Conservation (phyloP, 2,329 filamentous ascomycete species). For the Geosmithia flava region DNA sequence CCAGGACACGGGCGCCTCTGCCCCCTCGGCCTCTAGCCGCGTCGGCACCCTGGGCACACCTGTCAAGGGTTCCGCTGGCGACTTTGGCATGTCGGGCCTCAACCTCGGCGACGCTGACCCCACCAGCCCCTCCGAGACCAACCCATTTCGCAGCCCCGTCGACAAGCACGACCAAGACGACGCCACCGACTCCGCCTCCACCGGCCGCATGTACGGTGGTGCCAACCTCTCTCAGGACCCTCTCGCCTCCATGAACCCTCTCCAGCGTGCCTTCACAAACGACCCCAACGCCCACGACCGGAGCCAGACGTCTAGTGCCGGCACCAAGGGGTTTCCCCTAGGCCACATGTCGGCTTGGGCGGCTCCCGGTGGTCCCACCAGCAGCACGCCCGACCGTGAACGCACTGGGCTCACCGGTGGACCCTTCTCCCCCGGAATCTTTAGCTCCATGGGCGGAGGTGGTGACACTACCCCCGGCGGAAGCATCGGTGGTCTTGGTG, state of each 20-base stretch:
- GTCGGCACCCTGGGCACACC: constrained; percentile 38
- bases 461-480: constrained; percentile 66
- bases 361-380: constrained; percentile 40
- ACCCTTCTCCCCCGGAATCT: constrained; percentile 64
- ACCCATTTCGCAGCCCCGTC: constrained; percentile 86
- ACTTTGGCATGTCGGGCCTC: constrained; percentile 51
- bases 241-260: constrained; percentile 37
- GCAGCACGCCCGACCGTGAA: constrained; percentile 57
- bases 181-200: constrained; percentile 31
- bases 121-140: constrained; percentile 86
- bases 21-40: constrained; percentile 15
- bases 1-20: constrained; percentile 43
- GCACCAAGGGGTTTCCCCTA: constrained; percentile 61
- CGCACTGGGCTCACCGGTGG: constrained; percentile 43
- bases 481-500: constrained; percentile 42
- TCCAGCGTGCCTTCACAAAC: constrained; percentile 37
- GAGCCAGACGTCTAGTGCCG: constrained; percentile 84
- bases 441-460: constrained; percentile 47
- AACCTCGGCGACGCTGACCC: constrained; percentile 51
- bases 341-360: constrained; percentile 52
- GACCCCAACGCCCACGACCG: constrained; percentile 67
- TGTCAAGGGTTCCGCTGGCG: constrained; percentile 38
- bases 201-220: background rate
- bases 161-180: constrained; percentile 60
- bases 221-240: constrained; percentile 18